Conservation (phyloP, 441 rosid genomes). For the Aleurites moluccanus region DNA sequence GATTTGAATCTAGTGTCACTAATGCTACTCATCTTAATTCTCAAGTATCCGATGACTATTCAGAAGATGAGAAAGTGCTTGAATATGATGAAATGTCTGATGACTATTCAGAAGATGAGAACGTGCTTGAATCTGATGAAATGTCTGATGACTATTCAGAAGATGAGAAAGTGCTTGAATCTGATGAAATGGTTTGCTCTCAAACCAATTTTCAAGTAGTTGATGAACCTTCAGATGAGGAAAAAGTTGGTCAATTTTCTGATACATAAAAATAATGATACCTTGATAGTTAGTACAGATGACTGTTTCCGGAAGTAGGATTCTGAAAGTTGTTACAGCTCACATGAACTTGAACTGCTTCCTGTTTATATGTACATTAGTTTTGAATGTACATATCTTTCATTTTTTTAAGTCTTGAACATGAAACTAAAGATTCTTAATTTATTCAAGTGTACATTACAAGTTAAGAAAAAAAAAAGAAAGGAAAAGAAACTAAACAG, state of each 20-base stretch:
- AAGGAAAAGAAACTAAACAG: too few relatives aligned
- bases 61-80: neutral
- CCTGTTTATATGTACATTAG: neutral
- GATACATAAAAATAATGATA: neutral
- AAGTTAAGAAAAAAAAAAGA: neutral
- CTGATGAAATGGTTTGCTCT: constrained; percentile 28
- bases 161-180: constrained; percentile 11
- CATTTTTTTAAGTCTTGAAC: neutral
- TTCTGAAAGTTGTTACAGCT: neutral
- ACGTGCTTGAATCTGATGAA: constrained; percentile 29
- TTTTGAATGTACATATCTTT: neutral
- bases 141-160: neutral
- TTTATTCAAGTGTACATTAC: neutral
- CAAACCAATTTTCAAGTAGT: constrained; percentile 19
- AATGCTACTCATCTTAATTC: constrained; percentile 20
- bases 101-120: neutral
- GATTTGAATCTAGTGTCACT: constrained; percentile 50
- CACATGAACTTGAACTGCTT: neutral
- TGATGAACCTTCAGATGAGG: constrained; percentile 6
- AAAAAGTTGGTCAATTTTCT: neutral
- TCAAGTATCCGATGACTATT: constrained; percentile 13
- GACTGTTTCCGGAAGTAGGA: neutral
- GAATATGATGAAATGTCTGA: constrained; percentile 28
- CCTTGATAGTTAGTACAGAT: neutral
- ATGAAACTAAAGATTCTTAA: neutral